phyloP scores from a whole-genome alignment of 2,329 filamentous ascomycete genomes.

The Beauveria bassiana region DNA sequence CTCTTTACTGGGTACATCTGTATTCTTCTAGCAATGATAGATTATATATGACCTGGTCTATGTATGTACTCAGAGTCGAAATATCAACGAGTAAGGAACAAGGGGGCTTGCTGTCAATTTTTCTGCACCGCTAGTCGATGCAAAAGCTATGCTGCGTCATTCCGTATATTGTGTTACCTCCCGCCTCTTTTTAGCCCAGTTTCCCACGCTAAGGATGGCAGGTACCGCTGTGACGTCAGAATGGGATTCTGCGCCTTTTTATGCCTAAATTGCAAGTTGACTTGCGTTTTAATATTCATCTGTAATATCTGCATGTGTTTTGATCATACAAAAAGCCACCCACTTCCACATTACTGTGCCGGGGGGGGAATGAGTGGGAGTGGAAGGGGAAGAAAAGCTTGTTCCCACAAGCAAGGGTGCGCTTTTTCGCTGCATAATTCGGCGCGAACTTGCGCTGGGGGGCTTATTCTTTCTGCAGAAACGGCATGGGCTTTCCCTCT shows the following conservation, averaged over 20 bases:
- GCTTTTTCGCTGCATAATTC: neutral
- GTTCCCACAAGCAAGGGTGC: neutral
- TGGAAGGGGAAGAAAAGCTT: neutral
- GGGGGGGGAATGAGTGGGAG: no score
- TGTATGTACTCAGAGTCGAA: no score
- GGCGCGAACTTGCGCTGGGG: conserved; percentile 7
- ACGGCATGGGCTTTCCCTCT: neutral
- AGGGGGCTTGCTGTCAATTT: no score
- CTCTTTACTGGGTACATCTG: neutral
- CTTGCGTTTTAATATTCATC: neutral
- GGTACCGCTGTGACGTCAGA: conserved; percentile 3
- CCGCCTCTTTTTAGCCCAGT: neutral
- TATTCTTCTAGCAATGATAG: no score
- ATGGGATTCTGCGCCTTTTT: neutral
- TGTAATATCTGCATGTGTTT: no score
- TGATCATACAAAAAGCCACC: neutral
- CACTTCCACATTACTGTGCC: neutral
- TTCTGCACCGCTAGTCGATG: no score
- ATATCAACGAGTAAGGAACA: no score
- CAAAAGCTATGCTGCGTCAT: neutral
- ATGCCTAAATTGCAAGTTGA: neutral
- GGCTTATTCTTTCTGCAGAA: neutral
- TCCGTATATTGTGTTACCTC: neutral
- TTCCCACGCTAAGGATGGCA: neutral
- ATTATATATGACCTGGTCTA: no score